These are phyloP conservation scores for Trichoderma hamatum DNA, from an alignment of 2,329 filamentous ascomycete genomes.

Conservation along the genomic window DNA sequence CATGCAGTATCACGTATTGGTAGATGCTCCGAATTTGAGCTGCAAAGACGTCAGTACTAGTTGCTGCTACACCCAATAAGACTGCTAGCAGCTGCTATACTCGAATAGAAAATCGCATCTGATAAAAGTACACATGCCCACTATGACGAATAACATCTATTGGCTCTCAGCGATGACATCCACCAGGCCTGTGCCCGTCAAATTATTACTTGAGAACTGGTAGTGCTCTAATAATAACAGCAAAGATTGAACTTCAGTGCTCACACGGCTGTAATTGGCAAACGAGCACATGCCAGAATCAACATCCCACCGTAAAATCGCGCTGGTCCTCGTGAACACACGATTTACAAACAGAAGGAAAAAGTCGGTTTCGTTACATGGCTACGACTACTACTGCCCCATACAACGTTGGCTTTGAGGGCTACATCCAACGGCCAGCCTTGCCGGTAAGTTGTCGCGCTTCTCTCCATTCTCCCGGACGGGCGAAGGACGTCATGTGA, in stretches of 20 bases:
- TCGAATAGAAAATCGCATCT: not conserved
- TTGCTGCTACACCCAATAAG: too few species aligned
- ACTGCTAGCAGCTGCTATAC: too few species aligned
- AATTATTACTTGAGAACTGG: not conserved
- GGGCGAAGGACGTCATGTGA: slow-evolving; percentile 18
- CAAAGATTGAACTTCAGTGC: not conserved
- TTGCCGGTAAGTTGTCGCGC: not conserved
- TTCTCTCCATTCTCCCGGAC: slow-evolving; percentile 12
- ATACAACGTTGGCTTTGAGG: not conserved
- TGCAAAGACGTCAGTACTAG: not conserved
- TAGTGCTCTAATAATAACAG: not conserved
- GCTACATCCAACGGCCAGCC: not conserved
- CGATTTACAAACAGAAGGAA: not conserved
- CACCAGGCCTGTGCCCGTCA: not conserved
- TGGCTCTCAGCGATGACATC: slow-evolving; percentile 6
- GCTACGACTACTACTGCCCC: not conserved
- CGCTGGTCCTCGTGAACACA: not conserved
- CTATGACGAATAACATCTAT: not conserved
- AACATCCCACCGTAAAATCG: not conserved
- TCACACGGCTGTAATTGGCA: not conserved
- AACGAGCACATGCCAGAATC: not conserved
- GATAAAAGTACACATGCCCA: not conserved
- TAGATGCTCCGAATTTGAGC: not conserved
- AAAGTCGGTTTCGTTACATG: not conserved
- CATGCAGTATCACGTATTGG: not conserved